These are phyloP conservation scores for Fragaria nilgerrensis DNA, from an alignment of 306 rosid genomes.

Conservation along the genomic window DNA sequence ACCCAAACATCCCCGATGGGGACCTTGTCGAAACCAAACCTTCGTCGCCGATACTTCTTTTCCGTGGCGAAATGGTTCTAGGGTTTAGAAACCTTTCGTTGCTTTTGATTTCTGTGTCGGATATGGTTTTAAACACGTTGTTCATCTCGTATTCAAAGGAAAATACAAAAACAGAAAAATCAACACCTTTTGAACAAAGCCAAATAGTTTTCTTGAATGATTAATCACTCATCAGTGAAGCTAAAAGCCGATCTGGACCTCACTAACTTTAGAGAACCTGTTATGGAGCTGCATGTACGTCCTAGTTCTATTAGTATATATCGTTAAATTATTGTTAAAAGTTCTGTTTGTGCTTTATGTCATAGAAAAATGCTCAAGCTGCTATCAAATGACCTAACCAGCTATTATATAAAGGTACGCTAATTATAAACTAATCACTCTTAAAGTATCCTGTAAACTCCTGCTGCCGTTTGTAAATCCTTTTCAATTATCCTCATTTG, in stretches of 20 bases:
- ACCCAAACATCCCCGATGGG: slow-evolving; percentile 28
- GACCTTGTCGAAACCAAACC: slow-evolving; percentile 32
- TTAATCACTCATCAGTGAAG: neutral
- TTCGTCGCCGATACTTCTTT: neutral
- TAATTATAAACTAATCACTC: neutral
- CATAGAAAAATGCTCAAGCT: slow-evolving; percentile 25
- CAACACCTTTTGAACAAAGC: neutral
- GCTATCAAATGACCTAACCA: slow-evolving; percentile 15
- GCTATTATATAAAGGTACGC: neutral
- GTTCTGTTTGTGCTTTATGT: slow-evolving; percentile 10
- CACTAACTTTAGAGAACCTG: neutral
- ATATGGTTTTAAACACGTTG: neutral
- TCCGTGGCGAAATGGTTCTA: neutral
- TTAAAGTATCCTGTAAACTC: neutral
- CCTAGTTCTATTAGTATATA: neutral
- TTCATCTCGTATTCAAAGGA: neutral
- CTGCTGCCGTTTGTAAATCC: neutral
- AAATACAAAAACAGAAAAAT: neutral
- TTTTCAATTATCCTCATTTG: neutral
- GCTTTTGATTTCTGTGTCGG: too few relatives aligned
- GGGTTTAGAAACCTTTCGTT: neutral
- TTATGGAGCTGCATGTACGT: neutral
- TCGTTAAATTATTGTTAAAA: neutral
- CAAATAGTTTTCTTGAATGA: neutral
- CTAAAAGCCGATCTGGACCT: slow-evolving; percentile 9